Evolutionary conservation across 1,284 basidiomycete genomes (phyloP), one percentile per base, ranked within the genome.

Genomic region (Heterobasidion irregulare): DNA sequence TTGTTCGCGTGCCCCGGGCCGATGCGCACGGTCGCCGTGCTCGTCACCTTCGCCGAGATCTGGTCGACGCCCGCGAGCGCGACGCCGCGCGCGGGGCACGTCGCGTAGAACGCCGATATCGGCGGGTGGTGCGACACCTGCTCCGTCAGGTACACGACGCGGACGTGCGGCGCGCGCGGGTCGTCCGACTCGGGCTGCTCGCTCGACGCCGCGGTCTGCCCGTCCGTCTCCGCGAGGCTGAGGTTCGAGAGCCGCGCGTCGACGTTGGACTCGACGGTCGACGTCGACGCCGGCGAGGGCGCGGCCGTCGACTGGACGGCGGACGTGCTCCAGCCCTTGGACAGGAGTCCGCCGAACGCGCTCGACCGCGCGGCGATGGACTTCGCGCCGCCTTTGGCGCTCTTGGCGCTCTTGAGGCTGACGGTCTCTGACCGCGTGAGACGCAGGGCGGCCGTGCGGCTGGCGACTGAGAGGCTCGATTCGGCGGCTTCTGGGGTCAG

Each of bases 61-160:
- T 99, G 97, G 74, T 99, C 96, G 52, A 94, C 76, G 7, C 92
- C 90, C 33, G 73, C 72, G 64, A 92, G 75, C 63, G 90, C 84
- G 49, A 94, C 67, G n/a, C 80, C 78, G 26, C 83, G 80, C 53
- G 81, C 74, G 0, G 92, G 91, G 66, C 90, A 94, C 10, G 72
- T 65, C n/a, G 90, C 90, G 62, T 84, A 86, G 67, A 88, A 98
- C 1, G 92, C 87, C 0, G 93, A 97, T 46, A 98, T 83, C 1
- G 96, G 96, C 0, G 96, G 97, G 65, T 99, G 96, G 72, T 99
- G 96, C 8, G 92, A 97, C 46, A 98, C 86, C 71, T 96, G 93
- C 66, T 90, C 87, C 32, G 86, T 89, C 57, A 90, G 68, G 69
- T 81, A 90, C 2, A 81, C 80, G 46, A 93, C 80, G 10, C 88